phyloP scores from a whole-genome alignment of 2,329 filamentous ascomycete species.

The Fusarium tricinctum region DNA sequence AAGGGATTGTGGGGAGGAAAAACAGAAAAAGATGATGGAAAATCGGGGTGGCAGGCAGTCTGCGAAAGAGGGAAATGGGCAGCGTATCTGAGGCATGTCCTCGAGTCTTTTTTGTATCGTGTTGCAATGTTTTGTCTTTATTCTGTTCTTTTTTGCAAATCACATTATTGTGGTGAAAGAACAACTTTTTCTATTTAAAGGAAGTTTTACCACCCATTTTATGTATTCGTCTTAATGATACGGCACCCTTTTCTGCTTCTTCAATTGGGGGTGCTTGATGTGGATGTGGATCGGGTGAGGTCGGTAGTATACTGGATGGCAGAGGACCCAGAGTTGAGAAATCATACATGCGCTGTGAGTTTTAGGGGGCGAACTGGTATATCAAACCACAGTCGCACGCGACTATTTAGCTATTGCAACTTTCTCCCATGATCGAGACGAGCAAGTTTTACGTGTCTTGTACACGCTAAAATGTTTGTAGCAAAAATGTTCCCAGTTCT shows the following conservation, averaged over 20 bases:
- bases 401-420: too few relatives aligned
- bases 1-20: conserved; percentile 24
- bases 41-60: conserved; percentile 4
- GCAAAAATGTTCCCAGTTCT: conserved; percentile 3
- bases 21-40: conserved; percentile 7
- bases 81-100: conserved; percentile 32
- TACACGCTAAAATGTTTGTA: neutral
- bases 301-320: neutral
- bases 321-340: too few relatives aligned
- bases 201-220: conserved; percentile 4
- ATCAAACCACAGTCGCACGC: too few relatives aligned
- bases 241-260: conserved; percentile 37
- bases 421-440: too few relatives aligned
- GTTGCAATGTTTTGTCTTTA: conserved; percentile 10
- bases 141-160: conserved; percentile 11
- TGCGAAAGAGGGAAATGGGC: conserved; percentile 24
- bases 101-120: conserved; percentile 28
- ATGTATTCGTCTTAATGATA: conserved; percentile 43
- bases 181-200: neutral
- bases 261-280: neutral
- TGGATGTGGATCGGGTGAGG: neutral
- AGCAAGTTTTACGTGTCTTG: rapidly evolving
- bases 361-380: too few relatives aligned
- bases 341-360: too few relatives aligned
- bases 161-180: conserved; percentile 20